phyloP scores from a whole-genome alignment of 1,139 yeast genomes.

The Chernovozyma aurita region DNA sequence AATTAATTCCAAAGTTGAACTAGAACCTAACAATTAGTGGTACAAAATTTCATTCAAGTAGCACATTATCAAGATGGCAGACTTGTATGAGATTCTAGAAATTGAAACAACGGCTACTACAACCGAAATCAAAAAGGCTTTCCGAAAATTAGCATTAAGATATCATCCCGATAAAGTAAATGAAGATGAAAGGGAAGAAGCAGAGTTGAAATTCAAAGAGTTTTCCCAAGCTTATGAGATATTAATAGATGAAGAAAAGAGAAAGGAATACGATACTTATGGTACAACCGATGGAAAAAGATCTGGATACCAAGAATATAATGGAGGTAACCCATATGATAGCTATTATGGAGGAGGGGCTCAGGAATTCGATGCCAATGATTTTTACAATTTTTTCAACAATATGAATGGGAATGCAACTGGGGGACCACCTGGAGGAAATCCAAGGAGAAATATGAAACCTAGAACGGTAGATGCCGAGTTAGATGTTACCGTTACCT shows the following conservation, averaged over 20 bases:
- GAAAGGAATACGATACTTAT: constrained; percentile 54
- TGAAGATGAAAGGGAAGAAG: constrained; percentile 59
- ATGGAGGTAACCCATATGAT: constrained; percentile 42
- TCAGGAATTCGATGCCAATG: constrained; percentile 52
- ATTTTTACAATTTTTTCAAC: constrained; percentile 68
- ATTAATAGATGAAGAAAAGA: constrained; percentile 56
- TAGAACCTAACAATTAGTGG: too few relatives aligned
- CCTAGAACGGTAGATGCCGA: constrained; percentile 61
- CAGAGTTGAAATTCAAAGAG: constrained; percentile 72
- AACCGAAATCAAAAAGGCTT: constrained; percentile 71
- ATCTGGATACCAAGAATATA: constrained; percentile 13
- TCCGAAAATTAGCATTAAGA: constrained; percentile 65
- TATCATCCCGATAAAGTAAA: constrained; percentile 81
- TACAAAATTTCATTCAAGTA: too few relatives aligned
- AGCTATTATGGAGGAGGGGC: constrained; percentile 28
- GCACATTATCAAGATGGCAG: too few relatives aligned
- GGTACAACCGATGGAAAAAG: constrained; percentile 41
- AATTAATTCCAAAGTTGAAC: too few relatives aligned
- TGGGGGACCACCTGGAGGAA: constrained; percentile 16
- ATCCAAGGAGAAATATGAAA: constrained; percentile 10
- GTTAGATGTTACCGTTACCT: constrained; percentile 56
- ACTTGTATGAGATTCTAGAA: constrained; percentile 66
- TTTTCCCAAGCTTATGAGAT: constrained; percentile 76
- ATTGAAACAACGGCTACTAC: constrained; percentile 58
- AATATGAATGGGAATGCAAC: constrained; percentile 32